Evolutionary conservation across 139 green algal genomes (phyloP), one percentile per base, ranked within the genome.

Genomic region (Chlamydomonas schloesseri): DNA sequence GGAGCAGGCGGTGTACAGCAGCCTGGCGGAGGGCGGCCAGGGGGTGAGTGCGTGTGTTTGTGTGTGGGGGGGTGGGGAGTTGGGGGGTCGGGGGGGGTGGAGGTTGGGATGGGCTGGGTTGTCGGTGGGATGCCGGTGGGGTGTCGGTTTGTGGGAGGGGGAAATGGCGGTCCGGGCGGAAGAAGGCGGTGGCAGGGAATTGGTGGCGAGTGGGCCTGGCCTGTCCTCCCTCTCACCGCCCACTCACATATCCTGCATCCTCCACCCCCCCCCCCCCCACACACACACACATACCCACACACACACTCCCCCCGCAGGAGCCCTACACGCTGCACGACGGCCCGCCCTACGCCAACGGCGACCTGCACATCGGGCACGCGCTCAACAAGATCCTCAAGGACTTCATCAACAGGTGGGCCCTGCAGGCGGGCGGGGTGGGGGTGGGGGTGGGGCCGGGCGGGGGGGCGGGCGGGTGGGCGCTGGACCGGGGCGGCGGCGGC

Each of bases 331-430:
- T 99, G 70, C 98, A 99, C 87, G 98, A 99, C 89, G 98, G 98
- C 6, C 98, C 98, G 15, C 98, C 98, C 3, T 99, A 99, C 79
- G 98, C 98, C 71, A 99, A 99, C 91, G 98, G 98, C 33, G 96
- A 99, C 89, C 93, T 99, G 37, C 97, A 99, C 94, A 98, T 98
- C 69, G 97, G 98, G 26, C 98, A 99, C 88, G 98, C 98, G 0
- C 92, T 99, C 36, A 99, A 99, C 94, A 99, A 99, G 89, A 95
- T 99, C 71, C 90, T 99, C 33, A 99, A 99, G 91, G 97, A 99
- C 93, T 94, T 99, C 81, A 96, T 99, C 83, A 97, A 96, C 90
- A 91, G 94, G 71, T 50, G 73, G 42, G 81, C 20, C n/a, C n/a
- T n/a, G n/a, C n/a, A n/a, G n/a, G n/a, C n/a, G n/a, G n/a, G n/a